Conservation (phyloP, 768 basidiomycete species). For the Russula compacta region DNA sequence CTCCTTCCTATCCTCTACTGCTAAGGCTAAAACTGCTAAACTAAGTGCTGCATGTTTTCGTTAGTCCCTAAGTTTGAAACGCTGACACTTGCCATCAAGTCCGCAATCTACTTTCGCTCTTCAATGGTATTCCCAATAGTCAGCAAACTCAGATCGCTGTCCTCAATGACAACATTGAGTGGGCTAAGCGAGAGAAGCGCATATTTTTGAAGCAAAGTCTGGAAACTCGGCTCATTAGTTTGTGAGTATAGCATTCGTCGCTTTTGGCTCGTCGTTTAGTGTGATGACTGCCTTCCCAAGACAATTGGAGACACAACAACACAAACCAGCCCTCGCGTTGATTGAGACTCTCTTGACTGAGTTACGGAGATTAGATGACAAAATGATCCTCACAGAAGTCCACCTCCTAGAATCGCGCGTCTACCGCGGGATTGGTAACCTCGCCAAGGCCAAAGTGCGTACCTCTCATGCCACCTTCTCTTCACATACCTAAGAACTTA, state of each 20-base stretch:
- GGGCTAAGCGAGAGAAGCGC: constrained; percentile 87
- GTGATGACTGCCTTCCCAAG: constrained; percentile 27
- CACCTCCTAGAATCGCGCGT: constrained; percentile 90
- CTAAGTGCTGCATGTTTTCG: constrained; percentile 50
- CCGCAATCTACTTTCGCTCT: constrained; percentile 88
- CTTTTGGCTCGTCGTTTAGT: not conserved
- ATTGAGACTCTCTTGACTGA: constrained; percentile 88
- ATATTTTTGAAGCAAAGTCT: constrained; percentile 94
- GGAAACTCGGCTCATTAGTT: constrained; percentile 75
- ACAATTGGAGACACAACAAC: constrained; percentile 67
- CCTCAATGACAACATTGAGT: constrained; percentile 83
- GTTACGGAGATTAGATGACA: constrained; percentile 90
- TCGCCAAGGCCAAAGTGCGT: constrained; percentile 79
- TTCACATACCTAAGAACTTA: not conserved
- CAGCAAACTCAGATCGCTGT: constrained; percentile 72
- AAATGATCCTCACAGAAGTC: constrained; percentile 95
- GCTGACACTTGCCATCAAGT: constrained; percentile 38
- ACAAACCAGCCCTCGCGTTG: constrained; percentile 66
- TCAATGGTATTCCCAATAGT: constrained; percentile 68
- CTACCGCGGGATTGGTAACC: constrained; percentile 81
- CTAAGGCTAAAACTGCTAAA: constrained; percentile 96
- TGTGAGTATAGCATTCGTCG: constrained; percentile 35
- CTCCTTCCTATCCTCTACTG: constrained; percentile 82
- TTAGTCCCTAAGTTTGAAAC: not conserved
- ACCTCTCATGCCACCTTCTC: not conserved